phyloP scores from a whole-genome alignment of 148 eudicot genomes.

The Dysphania ambrosioides region DNA sequence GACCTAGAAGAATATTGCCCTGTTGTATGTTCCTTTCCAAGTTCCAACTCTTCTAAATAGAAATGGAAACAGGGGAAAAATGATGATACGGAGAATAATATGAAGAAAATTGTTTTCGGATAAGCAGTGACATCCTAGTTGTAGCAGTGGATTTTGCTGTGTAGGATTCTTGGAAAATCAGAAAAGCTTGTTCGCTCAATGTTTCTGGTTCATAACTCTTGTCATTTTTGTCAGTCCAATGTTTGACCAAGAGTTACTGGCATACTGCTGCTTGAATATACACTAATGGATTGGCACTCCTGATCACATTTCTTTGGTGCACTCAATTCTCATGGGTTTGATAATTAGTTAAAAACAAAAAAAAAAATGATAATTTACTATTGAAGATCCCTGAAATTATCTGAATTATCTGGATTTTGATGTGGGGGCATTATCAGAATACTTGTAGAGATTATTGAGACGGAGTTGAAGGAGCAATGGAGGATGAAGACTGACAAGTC shows the following conservation, averaged over 20 bases:
- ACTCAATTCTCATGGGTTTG: too few relatives aligned
- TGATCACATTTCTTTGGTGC: too few relatives aligned
- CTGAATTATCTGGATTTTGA: too few relatives aligned
- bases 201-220: background rate
- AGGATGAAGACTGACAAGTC: too few relatives aligned
- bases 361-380: too few relatives aligned
- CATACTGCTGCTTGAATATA: background rate
- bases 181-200: conserved; percentile 6
- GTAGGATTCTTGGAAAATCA: background rate
- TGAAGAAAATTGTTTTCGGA: background rate
- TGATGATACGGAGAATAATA: conserved; percentile 2
- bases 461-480: too few relatives aligned
- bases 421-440: too few relatives aligned
- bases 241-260: background rate
- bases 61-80: background rate
- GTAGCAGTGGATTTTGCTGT: conserved; percentile 10
- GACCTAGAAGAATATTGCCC: background rate
- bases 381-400: background rate
- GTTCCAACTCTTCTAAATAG: background rate
- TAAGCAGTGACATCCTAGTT: background rate
- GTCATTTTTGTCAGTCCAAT: background rate
- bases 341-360: too few relatives aligned
- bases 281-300: too few relatives aligned
- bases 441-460: too few relatives aligned
- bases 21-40: background rate